Evolutionary conservation across 768 basidiomycete species (phyloP).

Genomic region (Lactarius deliciosus): DNA sequence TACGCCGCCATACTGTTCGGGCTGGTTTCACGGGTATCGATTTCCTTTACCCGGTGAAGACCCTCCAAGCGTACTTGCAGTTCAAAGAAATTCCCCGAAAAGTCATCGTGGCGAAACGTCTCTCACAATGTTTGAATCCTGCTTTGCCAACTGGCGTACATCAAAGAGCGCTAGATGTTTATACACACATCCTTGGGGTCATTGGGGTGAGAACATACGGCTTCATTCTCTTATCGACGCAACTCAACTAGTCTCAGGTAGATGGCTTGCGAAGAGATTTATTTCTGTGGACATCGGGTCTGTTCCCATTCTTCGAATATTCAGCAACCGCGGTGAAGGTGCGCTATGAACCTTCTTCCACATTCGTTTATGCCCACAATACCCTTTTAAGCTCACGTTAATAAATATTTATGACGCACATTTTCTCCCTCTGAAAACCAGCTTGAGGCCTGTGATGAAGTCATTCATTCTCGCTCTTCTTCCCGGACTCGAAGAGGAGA

Average conservation of each 20-base stretch:
- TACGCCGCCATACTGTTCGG: conserved; percentile 36
- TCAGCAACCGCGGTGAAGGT: conserved; percentile 99
- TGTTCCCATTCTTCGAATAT: conserved; percentile 99
- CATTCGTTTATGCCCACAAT: conserved; percentile 8
- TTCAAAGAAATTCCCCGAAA: conserved; percentile 97
- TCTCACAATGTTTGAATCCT: conserved; percentile 97
- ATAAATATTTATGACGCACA: conserved; percentile 90
- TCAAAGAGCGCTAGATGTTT: conserved; percentile 94
- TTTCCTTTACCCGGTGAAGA: conserved; percentile 45
- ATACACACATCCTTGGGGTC: conserved; percentile 86
- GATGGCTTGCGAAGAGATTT: conserved; percentile 88
- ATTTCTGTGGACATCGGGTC: conserved; percentile 89
- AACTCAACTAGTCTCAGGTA: conserved; percentile 45
- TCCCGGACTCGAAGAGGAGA: conserved; percentile 96
- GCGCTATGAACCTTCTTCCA: conserved; percentile 23
- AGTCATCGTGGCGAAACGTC: conserved; percentile 88
- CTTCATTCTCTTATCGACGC: neutral
- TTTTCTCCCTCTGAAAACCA: conserved; percentile 82
- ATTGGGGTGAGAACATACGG: conserved; percentile 69
- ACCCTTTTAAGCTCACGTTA: conserved; percentile 62
- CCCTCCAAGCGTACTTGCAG: conserved; percentile 88
- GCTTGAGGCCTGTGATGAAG: conserved; percentile 88
- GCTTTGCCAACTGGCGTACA: conserved; percentile 96
- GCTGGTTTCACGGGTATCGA: neutral
- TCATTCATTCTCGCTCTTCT: conserved; percentile 91